phyloP scores from a whole-genome alignment of 1,284 basidiomycete species.

The Cryptococcus neoformans region DNA sequence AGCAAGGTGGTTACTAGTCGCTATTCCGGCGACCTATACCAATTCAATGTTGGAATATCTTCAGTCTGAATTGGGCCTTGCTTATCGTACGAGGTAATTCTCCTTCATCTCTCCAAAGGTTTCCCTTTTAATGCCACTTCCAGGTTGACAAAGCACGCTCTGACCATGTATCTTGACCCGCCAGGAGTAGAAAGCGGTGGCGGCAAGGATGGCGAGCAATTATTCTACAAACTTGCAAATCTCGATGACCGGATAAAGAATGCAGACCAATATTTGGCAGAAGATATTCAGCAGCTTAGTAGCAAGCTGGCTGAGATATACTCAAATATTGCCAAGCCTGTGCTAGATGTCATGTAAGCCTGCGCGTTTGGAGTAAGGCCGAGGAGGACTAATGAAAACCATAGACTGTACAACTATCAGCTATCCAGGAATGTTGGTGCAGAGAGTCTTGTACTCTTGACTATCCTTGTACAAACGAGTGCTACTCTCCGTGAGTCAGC shows the following conservation, averaged over 20 bases:
- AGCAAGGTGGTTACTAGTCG: constrained; percentile 83
- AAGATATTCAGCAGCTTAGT: constrained; percentile 93
- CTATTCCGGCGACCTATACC: constrained; percentile 94
- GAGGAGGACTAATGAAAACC: not conserved
- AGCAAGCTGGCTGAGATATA: constrained; percentile 91
- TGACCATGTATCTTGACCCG: constrained; percentile 77
- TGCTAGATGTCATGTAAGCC: constrained; percentile 67
- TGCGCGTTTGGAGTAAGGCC: not conserved
- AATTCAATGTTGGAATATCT: constrained; percentile 95
- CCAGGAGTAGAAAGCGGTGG: constrained; percentile 8
- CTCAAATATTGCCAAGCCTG: constrained; percentile 87
- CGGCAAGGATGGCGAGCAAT: constrained; percentile 50
- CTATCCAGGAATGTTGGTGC: constrained; percentile 91
- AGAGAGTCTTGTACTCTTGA: constrained; percentile 83
- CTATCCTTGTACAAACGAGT: constrained; percentile 76
- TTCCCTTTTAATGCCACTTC: not conserved
- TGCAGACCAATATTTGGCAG: constrained; percentile 77
- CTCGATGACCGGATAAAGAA: constrained; percentile 95
- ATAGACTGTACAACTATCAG: constrained; percentile 91
- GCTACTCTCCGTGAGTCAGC: constrained; percentile 66
- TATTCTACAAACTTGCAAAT: constrained; percentile 92
- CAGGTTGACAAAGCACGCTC: constrained; percentile 71
- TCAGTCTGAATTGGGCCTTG: constrained; percentile 88
- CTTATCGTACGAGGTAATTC: constrained; percentile 71
- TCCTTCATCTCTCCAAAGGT: not conserved